Conservation (phyloP, 352 stramenopile genomes). For the Pythium grandisporangium region DNA sequence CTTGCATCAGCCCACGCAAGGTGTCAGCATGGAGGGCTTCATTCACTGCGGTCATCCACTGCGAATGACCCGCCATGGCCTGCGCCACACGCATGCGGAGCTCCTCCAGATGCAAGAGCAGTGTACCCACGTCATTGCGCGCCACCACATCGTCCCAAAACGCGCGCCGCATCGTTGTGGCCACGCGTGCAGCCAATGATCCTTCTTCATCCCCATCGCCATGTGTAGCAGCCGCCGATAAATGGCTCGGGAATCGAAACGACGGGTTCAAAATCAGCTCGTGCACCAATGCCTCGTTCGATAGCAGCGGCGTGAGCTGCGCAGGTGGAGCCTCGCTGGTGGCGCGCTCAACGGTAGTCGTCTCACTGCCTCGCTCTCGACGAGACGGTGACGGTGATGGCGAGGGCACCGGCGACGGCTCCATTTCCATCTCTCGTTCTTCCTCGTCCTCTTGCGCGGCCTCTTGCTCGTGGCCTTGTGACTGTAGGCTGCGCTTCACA, state of each 20-base stretch:
- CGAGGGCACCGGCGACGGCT: conserved; percentile 5
- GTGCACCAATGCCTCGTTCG: conserved; percentile 50
- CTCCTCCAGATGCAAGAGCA: conserved; percentile 44
- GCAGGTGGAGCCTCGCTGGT: conserved; percentile 13
- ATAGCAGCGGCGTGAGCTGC: conserved; percentile 36
- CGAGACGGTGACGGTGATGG: no score
- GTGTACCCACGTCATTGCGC: conserved; percentile 30
- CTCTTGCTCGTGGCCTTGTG: background rate
- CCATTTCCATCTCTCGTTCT: conserved; percentile 9
- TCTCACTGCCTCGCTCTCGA: background rate
- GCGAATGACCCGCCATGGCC: conserved; percentile 11
- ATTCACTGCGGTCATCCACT: conserved; percentile 30
- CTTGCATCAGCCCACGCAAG: conserved; percentile 26
- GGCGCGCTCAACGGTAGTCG: background rate
- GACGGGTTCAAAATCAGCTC: conserved; percentile 66
- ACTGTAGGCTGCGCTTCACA: background rate
- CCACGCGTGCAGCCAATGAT: conserved; percentile 27
- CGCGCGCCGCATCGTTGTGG: conserved; percentile 40
- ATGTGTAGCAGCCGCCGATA: no score
- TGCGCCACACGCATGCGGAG: conserved; percentile 26
- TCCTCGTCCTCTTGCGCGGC: conserved; percentile 8
- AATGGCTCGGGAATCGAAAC: conserved; percentile 24
- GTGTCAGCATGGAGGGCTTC: conserved; percentile 17
- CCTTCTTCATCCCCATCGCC: conserved; percentile 6
- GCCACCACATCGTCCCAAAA: conserved; percentile 61